Evolutionary conservation across 371 early-diverging fungal genomes (phyloP), one percentile per base, ranked within the genome.

Genomic region (Encephalitozoon intestinalis): DNA sequence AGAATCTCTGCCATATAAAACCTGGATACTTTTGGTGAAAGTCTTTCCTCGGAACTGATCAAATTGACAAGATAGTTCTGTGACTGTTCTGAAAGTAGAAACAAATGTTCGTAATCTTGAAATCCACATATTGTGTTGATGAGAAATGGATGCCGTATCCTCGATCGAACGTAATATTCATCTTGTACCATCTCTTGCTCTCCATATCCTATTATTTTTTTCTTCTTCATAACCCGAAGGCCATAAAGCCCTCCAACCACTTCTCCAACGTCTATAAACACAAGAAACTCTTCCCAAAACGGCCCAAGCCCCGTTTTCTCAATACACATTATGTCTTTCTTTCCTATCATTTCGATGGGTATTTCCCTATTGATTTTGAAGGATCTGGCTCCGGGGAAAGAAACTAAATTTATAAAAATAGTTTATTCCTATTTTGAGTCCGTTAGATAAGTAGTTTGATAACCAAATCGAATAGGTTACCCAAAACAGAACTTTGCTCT

Each of bases 1-100:
- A 92, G 90, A 4, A 95, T 92, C 82, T 97, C 94, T 2, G 92
- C 91, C 51, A 92, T 85, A 78, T 94, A 97, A 80, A 91, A 92
- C 66, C 89, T 88, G 0, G 93, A 91, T 89, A 92, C 91, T 65
- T 90, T 90, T 75, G 91, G 91, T n/a, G 91, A 89, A 64, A 82
- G 70, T 11, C 30, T 25, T 31, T 46, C 54, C 7, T 51, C 26
- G 31, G 52, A 8, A 30, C 43, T 65, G n/a, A 66, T 66, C 69
- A 58, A 28, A 15, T 70, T 70, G 30, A 68, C 21, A 52, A 77
- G 41, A 63, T 73, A 51, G 31, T 39, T 70, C 50, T 63, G 51
- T 11, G 68, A 68, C 34, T 52, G 78, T 58, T 82, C 82, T 3
- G 70, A 46, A 8, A 82, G 21, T 25, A 73, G 77, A 69, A 70